phyloP scores from a whole-genome alignment of 495 filamentous ascomycete genomes.

The Acidiella bohemica region DNA sequence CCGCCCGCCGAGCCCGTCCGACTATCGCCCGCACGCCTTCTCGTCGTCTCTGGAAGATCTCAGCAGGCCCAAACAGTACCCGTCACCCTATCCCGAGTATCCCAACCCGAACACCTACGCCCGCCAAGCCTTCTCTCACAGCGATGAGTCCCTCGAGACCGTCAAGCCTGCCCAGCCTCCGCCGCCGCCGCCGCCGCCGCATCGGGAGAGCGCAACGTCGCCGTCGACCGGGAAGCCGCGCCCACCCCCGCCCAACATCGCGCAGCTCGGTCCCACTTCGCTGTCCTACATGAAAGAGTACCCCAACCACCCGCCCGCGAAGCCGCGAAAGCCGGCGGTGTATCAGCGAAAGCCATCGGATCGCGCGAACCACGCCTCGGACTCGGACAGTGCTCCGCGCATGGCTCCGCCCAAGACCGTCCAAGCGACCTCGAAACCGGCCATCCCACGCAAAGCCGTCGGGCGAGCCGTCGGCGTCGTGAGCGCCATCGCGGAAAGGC shows the following conservation, averaged over 20 bases:
- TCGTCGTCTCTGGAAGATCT: not conserved
- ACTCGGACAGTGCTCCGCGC: slow-evolving; percentile 4
- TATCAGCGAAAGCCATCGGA: not conserved
- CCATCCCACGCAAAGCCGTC: slow-evolving; percentile 18
- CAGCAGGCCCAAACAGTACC: not conserved
- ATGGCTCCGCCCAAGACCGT: slow-evolving; percentile 9
- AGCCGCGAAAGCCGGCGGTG: slow-evolving; percentile 10
- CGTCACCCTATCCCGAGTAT: slow-evolving; percentile 14
- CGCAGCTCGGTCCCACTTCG: slow-evolving; percentile 6
- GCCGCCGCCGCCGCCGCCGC: slow-evolving; percentile 17
- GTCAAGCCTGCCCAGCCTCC: slow-evolving; percentile 8
- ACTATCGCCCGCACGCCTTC: slow-evolving; percentile 5
- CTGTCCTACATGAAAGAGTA: slow-evolving; percentile 29
- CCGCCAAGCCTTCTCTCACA: slow-evolving; percentile 5
- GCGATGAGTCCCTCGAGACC: slow-evolving; percentile 16
- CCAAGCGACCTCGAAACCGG: slow-evolving; percentile 6
- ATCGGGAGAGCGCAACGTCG: not conserved
- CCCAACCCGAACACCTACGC: slow-evolving; percentile 1
- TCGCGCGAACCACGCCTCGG: slow-evolving; percentile 1
- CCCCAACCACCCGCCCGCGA: slow-evolving; percentile 17
- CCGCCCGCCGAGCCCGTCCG: slow-evolving; percentile 15
- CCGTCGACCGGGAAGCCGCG: not conserved
- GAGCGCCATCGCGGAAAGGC: slow-evolving; percentile 10
- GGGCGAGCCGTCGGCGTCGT: slow-evolving; percentile 12
- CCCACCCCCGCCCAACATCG: slow-evolving; percentile 2